Base-by-base conservation (phyloP, 345 rosid genomes). In the Eucalyptus curtisii region DNA sequence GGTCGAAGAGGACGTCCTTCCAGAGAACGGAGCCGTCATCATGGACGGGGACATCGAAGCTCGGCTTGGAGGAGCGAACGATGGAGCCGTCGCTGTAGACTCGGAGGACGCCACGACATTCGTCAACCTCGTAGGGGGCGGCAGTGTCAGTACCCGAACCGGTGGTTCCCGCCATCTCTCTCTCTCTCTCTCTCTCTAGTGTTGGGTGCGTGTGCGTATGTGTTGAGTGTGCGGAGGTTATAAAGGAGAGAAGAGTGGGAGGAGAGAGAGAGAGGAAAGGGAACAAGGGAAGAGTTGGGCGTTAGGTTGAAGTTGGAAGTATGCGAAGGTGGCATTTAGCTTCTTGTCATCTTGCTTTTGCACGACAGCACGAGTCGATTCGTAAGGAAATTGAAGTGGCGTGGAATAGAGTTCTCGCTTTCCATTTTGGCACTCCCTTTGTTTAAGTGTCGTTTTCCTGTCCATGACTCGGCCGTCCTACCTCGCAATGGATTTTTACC, bases 81-180 rank as follows among this genome's bases (percentile, higher is more conserved):
- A 93, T 91, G 45, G 97, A 94, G 40, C 95, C 97, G 20, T 95
- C 94, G 81, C 94, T 92, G 90, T 90, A 94, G 86, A 95, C 93
- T 53, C 93, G 93, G 30, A 94, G 95, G 89, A 94, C 95, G 42
- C 96, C 95, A 16, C 94, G 90, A 92, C 97, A 94, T 87, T 93
- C 96, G 24, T 94, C 96, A 12, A 95, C 93, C 90, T 90, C 94
- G 86, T 89, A 16, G 22, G 90, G 90, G 44, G 87, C 25, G 64
- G 50, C 47, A 30, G 89, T 19, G 33, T 57, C 86, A 6, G 94
- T 80, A 91, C 87, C 90, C 17, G 22, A 31, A 88, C 42, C 22
- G 12, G 59, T 37, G 79, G 79, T 87, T 30, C 14, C 84, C 16
- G 30, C 84, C 84, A 76, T 76, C 82, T 76, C 45, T 37, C 82